Evolutionary conservation across 441 rosid species (phyloP).

Genomic region (Omphalea diandra): DNA sequence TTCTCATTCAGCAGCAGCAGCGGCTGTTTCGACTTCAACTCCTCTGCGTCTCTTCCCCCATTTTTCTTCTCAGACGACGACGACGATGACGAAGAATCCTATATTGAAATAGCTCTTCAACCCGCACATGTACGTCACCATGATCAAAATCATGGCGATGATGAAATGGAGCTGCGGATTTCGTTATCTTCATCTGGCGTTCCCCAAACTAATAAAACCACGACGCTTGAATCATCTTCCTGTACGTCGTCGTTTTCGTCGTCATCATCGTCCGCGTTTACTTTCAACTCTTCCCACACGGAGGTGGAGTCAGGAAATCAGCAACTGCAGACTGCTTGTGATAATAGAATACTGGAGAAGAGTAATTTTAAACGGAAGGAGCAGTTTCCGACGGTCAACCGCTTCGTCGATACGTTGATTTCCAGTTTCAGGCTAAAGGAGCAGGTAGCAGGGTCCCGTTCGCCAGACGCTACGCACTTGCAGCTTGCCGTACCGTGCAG

Average conservation of each 20-base stretch:
- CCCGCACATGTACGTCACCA: not conserved
- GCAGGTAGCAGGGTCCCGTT: not conserved
- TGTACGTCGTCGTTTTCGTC: not conserved
- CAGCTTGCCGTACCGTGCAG: constrained; percentile 11
- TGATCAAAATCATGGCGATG: not conserved
- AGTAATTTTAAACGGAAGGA: no score
- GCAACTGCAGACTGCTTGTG: no score
- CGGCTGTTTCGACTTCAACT: constrained; percentile 20
- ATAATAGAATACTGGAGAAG: no score
- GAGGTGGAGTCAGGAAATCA: no score
- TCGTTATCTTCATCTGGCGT: constrained; percentile 29
- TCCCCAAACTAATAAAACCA: no score
- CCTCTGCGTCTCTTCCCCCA: constrained; percentile 15
- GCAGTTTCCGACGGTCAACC: constrained; percentile 9
- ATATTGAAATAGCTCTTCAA: constrained; percentile 32
- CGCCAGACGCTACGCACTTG: not conserved
- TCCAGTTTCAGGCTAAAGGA: constrained; percentile 9
- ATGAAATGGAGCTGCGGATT: constrained; percentile 25
- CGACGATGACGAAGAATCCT: constrained; percentile 18
- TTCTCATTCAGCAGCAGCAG: constrained; percentile 35
- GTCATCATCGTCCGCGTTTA: not conserved
- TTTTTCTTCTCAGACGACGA: not conserved
- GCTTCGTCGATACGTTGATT: constrained; percentile 8
- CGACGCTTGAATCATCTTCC: no score
- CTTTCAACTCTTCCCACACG: constrained; percentile 16